Base-by-base conservation (phyloP, 192 early-diverging fungal species). In the Coemansia sp. region DNA sequence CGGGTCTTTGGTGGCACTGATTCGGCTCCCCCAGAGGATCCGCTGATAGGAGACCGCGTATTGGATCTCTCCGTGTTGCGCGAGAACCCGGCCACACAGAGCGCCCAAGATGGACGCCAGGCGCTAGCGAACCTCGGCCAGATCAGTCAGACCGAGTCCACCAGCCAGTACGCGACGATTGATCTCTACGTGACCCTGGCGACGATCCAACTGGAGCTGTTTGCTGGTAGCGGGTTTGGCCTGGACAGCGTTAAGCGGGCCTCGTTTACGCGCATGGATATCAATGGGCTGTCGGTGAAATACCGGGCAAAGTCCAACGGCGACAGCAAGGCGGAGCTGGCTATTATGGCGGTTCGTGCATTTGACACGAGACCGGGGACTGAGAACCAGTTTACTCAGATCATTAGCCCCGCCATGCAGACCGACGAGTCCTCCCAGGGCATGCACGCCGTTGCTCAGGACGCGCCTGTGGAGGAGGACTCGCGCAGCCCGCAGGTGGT, bases 181-280 rank as follows among this genome's bases (percentile, higher is more conserved):
- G 86, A 88, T 64, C 64, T 90, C 20, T 84, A 78, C 42, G 85
- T 94, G 41, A 84, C 76, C 5, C 68, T 93, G 13, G 84, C 88
- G 3, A 88, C 90, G 9, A 88, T 96, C 56, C 83, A 87, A 33
- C 70, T 96, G n/a, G 94, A 96, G 73, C 83, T 96, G 33, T 92
- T 88, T 69, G 76, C 73, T 3, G 85, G 85, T 23, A 86, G 88
- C 57, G 86, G 79, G 13, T 82, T 85, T 21, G 75, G 82, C 23
- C 67, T 80, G 18, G 75, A 83, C 43, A 52, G 48, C 48, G 76
- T 89, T 16, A 71, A 72, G 37, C 84, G 83, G 47, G 81, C 75
- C 28, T 84, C 85, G 25, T 82, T 88, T 47, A 76, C 85, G 4
- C 74, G 74, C 21, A 77, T 85, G 65, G 73, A 79, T 33, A 79